Base-by-base conservation (phyloP, 2,329 filamentous ascomycete species). In the Aspergillus thermomutatus region DNA sequence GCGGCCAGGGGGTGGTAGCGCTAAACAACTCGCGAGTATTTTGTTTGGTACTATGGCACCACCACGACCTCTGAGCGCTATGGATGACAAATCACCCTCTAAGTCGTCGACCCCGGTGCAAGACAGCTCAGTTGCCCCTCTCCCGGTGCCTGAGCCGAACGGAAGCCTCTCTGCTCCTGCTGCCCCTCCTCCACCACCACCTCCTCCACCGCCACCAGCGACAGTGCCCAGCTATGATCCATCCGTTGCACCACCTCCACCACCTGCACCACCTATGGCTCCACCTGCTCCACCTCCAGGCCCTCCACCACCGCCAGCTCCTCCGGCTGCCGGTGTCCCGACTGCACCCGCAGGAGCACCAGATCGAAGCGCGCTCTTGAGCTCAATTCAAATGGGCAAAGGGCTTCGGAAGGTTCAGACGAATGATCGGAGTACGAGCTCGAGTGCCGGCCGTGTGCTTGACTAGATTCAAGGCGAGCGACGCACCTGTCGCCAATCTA, bases 11-110 rank as follows among this genome's bases (percentile, higher is more conserved):
- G 91, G 91, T 54, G 87, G 89, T 57, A 91, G 86, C 64, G 94
- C 94, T 50, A 94, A 95, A 59, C 91, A 96, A 66, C 84, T 99
- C 40, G 94, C 94, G 17, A 96, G 91, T 6, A 94, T 97, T 59
- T 82, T 99, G 21, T 99, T 99, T 72, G 93, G 94, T 57, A 96
- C 92, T 52, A 97, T 99, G 92, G 93, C 85, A 9, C 93, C 94
- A 41, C 93, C 94, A 14, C 87, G 93, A 52, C 92, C 93, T 28
- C 77, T 97, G 47, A 95, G 91, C 21, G 89, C 91, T 6, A 86
- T 90, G 72, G 91, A 90, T 54, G 87, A 89, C 63, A 89, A 90
- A 65, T 79, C 76, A 55, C 73, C 79, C 41, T 76, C 76, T 26
- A 80, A 78, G 50, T 71, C 75, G 55, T 73, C 71, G 55, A 78